phyloP scores from a whole-genome alignment of 192 early-diverging fungal species.

The Umbelopsis sp. region DNA sequence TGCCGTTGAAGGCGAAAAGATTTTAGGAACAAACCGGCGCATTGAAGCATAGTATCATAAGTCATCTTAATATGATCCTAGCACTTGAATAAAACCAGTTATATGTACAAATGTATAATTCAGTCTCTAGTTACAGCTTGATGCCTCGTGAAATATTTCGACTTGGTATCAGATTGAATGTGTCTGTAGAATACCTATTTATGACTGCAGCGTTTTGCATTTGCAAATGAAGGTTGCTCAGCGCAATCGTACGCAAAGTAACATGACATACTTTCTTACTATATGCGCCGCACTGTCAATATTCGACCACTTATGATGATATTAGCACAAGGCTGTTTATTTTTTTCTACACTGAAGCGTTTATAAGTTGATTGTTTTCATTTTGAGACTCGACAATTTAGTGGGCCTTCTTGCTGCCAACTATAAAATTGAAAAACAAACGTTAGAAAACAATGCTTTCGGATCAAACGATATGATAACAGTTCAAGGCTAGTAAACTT shows the following conservation, averaged over 20 bases:
- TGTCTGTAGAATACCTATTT: no score
- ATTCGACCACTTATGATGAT: not conserved
- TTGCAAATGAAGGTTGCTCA: no score
- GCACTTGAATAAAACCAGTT: not conserved
- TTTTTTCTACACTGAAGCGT: constrained; percentile 22
- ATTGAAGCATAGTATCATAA: not conserved
- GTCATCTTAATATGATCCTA: not conserved
- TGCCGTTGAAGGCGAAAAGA: constrained; percentile 2
- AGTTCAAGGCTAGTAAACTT: constrained; percentile 28
- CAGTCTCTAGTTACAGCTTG: no score
- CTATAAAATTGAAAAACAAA: not conserved
- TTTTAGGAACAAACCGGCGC: not conserved
- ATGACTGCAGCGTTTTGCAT: no score
- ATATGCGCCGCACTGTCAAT: not conserved
- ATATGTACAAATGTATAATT: no score
- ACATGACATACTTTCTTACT: no score
- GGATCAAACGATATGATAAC: not conserved
- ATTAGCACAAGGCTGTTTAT: constrained; percentile 19
- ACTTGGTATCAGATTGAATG: no score
- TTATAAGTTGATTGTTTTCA: constrained; percentile 1
- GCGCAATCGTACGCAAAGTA: no score
- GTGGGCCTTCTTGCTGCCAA: constrained; percentile 42
- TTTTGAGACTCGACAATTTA: constrained; percentile 23
- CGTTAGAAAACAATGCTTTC: not conserved
- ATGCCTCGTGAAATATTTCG: no score